These are phyloP conservation scores for Chloropicon primus DNA, from an alignment of 139 green algal species.

Conservation along the genomic window DNA sequence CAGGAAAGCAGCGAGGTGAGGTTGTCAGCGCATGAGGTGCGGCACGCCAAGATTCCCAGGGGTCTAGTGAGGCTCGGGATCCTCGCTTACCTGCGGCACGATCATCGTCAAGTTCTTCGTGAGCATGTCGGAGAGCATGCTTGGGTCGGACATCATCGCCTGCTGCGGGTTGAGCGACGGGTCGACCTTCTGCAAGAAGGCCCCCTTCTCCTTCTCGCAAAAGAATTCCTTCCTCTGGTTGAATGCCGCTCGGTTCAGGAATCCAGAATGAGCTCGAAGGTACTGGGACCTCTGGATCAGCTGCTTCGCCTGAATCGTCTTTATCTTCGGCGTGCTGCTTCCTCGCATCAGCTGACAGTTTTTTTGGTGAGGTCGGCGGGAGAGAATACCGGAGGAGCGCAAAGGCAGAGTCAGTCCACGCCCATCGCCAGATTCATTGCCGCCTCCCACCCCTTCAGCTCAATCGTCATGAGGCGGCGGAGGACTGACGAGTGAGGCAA, in stretches of 20 bases:
- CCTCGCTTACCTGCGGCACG: constrained; percentile 28
- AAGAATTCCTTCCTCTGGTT: not conserved
- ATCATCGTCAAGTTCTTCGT: constrained; percentile 70
- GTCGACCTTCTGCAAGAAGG: constrained; percentile 20
- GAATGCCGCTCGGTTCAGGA: not conserved
- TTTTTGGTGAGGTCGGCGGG: too few relatives aligned
- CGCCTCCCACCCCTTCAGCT: too few relatives aligned
- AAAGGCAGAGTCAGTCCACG: too few relatives aligned
- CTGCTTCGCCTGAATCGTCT: not conserved
- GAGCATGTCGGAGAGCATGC: constrained; percentile 67
- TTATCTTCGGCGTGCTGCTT: not conserved
- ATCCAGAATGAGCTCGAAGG: not conserved
- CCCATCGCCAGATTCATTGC: too few relatives aligned
- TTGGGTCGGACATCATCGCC: constrained; percentile 23
- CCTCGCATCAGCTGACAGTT: not conserved
- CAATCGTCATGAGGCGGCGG: too few relatives aligned
- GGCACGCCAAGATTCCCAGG: too few relatives aligned
- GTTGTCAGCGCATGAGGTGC: too few relatives aligned
- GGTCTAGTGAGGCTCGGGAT: not conserved
- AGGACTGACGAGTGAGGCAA: too few relatives aligned
- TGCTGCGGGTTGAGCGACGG: constrained; percentile 6
- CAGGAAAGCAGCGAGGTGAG: not conserved
- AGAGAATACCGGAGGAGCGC: too few relatives aligned
- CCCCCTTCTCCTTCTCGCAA: constrained; percentile 24
- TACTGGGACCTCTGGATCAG: not conserved